Percentiles rank a stretch among this genome's conserved stretches.
These are phyloP conservation scores for Monosporascus sp. DNA, from an alignment of 2,329 filamentous ascomycete genomes.

Conservation along the genomic window DNA sequence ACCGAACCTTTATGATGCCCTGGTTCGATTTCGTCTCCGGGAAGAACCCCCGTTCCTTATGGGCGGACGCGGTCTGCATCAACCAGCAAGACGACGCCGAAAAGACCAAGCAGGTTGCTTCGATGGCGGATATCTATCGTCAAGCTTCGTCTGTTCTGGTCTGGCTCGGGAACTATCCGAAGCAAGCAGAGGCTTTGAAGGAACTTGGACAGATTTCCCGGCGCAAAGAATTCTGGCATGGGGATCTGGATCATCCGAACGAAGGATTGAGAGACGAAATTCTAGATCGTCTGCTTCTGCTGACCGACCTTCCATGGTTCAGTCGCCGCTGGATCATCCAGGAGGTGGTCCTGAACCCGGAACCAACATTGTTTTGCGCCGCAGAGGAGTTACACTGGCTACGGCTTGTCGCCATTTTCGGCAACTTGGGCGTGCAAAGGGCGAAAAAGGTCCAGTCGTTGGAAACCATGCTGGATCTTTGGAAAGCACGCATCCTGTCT, in stretches of 20 bases:
- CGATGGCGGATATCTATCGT: neutral
- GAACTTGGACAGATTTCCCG: neutral
- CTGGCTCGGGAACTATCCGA: neutral
- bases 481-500: neutral
- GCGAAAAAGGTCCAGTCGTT: neutral
- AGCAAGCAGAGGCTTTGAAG: neutral
- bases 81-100: neutral
- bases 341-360: neutral
- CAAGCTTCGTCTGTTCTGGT: neutral
- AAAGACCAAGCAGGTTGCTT: neutral
- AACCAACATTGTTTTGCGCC: neutral
- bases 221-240: neutral
- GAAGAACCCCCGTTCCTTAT: neutral
- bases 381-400: neutral
- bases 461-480: neutral
- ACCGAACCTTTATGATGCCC: neutral
- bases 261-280: neutral
- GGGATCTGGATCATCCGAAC: neutral
- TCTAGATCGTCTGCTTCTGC: neutral
- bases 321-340: neutral
- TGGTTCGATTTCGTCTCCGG: slow-evolving; percentile 1
- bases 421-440: too few relatives aligned
- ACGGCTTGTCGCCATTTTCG: neutral
- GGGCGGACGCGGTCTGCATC: neutral
- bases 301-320: neutral